These are phyloP conservation scores for Blastocystis hominis DNA, from an alignment of 352 stramenopile genomes.

Conservation along the genomic window DNA sequence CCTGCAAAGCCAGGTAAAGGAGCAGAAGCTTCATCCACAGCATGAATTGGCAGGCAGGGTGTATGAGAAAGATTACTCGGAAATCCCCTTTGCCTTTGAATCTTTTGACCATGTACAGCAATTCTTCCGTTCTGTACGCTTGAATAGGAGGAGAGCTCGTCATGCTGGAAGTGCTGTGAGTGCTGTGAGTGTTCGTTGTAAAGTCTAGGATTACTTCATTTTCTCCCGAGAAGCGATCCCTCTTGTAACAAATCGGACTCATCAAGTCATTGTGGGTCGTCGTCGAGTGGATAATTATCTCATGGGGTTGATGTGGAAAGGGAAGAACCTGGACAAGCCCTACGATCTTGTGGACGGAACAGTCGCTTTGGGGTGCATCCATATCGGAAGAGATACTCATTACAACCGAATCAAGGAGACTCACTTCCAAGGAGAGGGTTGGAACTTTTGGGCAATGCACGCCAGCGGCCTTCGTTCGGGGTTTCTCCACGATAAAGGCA, in stretches of 20 bases:
- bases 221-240: neutral
- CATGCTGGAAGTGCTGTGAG: neutral
- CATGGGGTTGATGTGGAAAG: neutral
- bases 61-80: neutral
- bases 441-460: no score
- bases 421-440: no score
- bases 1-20: neutral
- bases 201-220: slow-evolving; percentile 18
- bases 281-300: neutral
- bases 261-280: neutral
- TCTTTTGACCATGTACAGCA: neutral
- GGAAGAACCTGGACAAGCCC: neutral
- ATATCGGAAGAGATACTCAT: neutral
- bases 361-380: neutral
- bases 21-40: neutral
- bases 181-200: neutral
- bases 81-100: neutral
- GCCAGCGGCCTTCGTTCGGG: no score
- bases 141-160: neutral
- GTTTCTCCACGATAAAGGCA: no score
- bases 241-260: neutral
- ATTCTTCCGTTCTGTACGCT: neutral
- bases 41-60: slow-evolving; percentile 25
- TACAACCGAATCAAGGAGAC: no score
- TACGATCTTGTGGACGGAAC: neutral